phyloP scores from a whole-genome alignment of 306 rosid genomes.

The Cicer yamashitae region DNA sequence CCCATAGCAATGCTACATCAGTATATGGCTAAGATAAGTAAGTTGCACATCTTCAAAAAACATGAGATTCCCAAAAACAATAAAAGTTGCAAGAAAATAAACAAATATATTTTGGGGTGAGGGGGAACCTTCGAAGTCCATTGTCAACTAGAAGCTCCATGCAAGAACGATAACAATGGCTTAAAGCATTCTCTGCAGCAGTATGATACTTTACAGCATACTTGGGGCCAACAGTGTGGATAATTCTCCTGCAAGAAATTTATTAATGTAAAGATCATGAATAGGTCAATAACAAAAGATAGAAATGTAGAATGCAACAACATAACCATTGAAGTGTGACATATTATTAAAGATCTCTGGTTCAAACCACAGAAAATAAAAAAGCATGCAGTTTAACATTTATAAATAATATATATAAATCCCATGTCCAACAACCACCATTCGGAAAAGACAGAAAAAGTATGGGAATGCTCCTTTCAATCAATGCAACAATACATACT shows the following conservation, averaged over 20 bases:
- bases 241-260: constrained; percentile 71
- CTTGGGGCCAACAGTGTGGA: constrained; percentile 98
- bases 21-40: constrained; percentile 41
- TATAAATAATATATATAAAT: not conserved
- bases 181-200: constrained; percentile 98
- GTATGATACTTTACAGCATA: constrained; percentile 98
- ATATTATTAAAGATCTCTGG: constrained; percentile 27
- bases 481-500: constrained; percentile 24
- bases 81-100: constrained; percentile 32
- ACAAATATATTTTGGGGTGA: constrained; percentile 15
- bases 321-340: constrained; percentile 23
- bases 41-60: constrained; percentile 42
- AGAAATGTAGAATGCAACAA: constrained; percentile 28
- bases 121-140: constrained; percentile 74
- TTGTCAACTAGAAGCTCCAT: constrained; percentile 91
- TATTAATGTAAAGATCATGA: constrained; percentile 35
- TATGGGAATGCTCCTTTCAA: constrained; percentile 26
- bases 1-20: constrained; percentile 92
- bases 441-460: constrained; percentile 16
- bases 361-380: constrained; percentile 16
- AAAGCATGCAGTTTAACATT: not conserved
- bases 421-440: constrained; percentile 15
- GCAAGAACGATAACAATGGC: constrained; percentile 97
- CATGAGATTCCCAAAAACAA: constrained; percentile 14
- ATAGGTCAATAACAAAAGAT: constrained; percentile 25